These are phyloP conservation scores for Arthrinium puccinioides DNA, from an alignment of 2,329 filamentous ascomycete species.

Conservation along the genomic window DNA sequence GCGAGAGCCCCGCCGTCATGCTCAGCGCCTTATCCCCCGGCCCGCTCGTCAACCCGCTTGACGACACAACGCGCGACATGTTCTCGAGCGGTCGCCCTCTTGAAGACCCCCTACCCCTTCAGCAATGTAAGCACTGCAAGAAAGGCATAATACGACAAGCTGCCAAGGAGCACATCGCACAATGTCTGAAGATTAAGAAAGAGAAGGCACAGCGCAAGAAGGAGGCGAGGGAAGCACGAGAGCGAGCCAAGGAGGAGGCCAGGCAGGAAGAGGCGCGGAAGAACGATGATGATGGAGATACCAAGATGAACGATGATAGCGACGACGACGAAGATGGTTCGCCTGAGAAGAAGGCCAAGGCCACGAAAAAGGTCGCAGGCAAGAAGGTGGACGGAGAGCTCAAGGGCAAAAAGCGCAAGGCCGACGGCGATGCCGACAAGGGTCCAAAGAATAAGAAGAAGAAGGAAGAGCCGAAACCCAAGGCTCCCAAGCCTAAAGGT, in stretches of 20 bases:
- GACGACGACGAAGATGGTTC: constrained; percentile 40
- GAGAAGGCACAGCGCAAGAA: constrained; percentile 74
- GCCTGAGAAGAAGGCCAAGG: constrained; percentile 35
- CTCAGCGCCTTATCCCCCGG: constrained; percentile 38
- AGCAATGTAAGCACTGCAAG: constrained; percentile 91
- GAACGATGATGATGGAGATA: constrained; percentile 35
- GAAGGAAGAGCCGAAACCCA: constrained; percentile 84
- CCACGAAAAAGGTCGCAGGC: constrained; percentile 55
- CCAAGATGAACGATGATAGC: constrained; percentile 33
- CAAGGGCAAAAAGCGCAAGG: constrained; percentile 73
- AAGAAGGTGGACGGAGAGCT: constrained; percentile 58
- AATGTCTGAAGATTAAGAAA: constrained; percentile 78
- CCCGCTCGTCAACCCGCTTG: constrained; percentile 59
- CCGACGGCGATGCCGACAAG: constrained; percentile 70
- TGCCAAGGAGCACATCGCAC: constrained; percentile 72
- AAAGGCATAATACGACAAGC: constrained; percentile 72
- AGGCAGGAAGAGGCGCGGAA: constrained; percentile 48
- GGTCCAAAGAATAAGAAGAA: constrained; percentile 87
- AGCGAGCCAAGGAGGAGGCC: constrained; percentile 57
- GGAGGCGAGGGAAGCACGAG: constrained; percentile 63
- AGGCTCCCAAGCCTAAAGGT: constrained; percentile 78
- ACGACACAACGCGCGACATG: constrained; percentile 67
- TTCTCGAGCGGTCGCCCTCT: constrained; percentile 78
- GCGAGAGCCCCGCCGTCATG: constrained; percentile 29
- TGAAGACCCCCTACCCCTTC: constrained; percentile 70